Conservation (phyloP, 345 rosid genomes). For the Eucalyptus sp. region DNA sequence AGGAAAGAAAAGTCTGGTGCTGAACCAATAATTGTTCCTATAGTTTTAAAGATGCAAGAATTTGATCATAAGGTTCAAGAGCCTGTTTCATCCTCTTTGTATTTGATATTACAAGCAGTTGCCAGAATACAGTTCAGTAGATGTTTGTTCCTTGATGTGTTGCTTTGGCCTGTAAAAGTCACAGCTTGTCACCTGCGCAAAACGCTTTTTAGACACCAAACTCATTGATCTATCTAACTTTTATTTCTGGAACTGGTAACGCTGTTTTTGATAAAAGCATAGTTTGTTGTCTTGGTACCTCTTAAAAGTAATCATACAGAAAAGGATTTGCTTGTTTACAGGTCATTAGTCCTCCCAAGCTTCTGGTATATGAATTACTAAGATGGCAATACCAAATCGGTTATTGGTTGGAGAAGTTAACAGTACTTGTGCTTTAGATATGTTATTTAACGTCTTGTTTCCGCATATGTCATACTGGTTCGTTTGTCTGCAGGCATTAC, state of each 20-base stretch:
- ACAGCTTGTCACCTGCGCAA: not conserved
- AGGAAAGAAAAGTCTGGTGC: slow-evolving; percentile 59
- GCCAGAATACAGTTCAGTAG: not conserved
- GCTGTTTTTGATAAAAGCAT: not conserved
- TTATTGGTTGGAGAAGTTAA: not conserved
- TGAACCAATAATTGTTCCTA: slow-evolving; percentile 74
- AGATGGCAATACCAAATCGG: not conserved
- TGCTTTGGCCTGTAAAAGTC: not conserved
- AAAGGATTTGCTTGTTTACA: not conserved
- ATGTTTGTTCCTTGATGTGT: not conserved
- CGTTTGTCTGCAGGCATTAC: slow-evolving; percentile 50
- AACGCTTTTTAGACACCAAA: not conserved
- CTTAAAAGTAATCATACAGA: not conserved
- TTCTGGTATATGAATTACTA: not conserved
- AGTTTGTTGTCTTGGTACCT: not conserved
- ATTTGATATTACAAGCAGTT: not conserved
- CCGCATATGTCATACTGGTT: not conserved
- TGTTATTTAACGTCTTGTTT: not conserved
- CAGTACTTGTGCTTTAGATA: not conserved
- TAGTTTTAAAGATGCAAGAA: slow-evolving; percentile 85
- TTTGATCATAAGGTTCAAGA: slow-evolving; percentile 89
- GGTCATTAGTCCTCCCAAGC: not conserved
- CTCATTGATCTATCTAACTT: not conserved
- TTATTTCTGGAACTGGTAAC: not conserved
- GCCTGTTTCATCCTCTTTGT: not conserved